Evolutionary conservation across 1,284 basidiomycete genomes (phyloP).

Genomic region (Takashimella tepidaria): DNA sequence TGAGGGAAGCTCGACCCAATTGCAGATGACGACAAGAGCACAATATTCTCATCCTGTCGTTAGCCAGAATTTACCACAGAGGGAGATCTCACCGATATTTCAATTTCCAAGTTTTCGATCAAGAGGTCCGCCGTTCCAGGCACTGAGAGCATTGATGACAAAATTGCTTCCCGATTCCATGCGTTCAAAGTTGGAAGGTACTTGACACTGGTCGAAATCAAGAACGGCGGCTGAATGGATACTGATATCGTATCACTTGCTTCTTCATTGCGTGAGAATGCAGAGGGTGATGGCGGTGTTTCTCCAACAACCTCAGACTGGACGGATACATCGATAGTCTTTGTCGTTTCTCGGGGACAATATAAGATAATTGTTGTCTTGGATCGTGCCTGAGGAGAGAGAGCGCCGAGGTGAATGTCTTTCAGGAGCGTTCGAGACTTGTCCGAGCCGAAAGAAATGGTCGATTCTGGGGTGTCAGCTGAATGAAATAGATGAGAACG

Average conservation of each 20-base stretch:
- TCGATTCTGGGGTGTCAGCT: slow-evolving; percentile 11
- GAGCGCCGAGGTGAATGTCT: slow-evolving; percentile 21
- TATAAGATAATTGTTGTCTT: slow-evolving; percentile 16
- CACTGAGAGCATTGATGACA: slow-evolving; percentile 5
- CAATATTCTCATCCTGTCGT: slow-evolving; percentile 7
- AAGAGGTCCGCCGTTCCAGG: slow-evolving; percentile 3
- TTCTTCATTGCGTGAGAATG: not conserved
- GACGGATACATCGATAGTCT: slow-evolving; percentile 29
- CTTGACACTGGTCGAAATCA: slow-evolving; percentile 13
- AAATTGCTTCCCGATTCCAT: not conserved
- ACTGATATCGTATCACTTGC: slow-evolving; percentile 7
- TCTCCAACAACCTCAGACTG: slow-evolving; percentile 6
- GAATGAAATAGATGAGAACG: not conserved
- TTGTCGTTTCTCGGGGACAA: slow-evolving; percentile 12
- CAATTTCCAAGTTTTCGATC: not conserved
- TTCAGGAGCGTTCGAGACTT: slow-evolving; percentile 19
- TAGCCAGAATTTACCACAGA: not conserved
- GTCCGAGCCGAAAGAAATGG: slow-evolving; percentile 14
- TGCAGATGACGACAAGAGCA: slow-evolving; percentile 13
- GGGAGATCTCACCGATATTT: not conserved
- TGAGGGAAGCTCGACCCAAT: slow-evolving; percentile 8
- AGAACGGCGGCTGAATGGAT: slow-evolving; percentile 32
- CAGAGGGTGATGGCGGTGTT: not conserved
- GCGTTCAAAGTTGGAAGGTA: slow-evolving; percentile 8
- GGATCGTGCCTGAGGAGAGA: slow-evolving; percentile 12